Evolutionary conservation across 495 filamentous ascomycete genomes (phyloP), one percentile per base, ranked within the genome.

Genomic region (Daldinia loculata): DNA sequence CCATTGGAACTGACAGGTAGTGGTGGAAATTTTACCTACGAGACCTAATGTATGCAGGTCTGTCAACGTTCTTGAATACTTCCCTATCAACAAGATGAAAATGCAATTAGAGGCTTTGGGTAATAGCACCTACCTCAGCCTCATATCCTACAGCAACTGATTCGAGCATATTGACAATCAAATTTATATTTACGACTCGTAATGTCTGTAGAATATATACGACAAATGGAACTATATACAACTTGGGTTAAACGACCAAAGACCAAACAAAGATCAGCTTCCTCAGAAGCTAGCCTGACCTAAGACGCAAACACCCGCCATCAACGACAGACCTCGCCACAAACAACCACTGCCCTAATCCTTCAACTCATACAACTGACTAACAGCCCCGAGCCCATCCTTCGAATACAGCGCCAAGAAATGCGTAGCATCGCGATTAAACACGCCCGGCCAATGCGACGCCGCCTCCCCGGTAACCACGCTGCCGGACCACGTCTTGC

Each of bases 381-480:
- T 60, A 41, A 69, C 60, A 48, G 45, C 60, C 4, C 66, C 66
- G 0, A 69, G 61, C 6, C 66, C 60, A 36, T 63, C 66, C 27
- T 48, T 70, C 6, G 61, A 65, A 39, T 70, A 70, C 56, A 70
- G 38, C 17, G 67, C 61, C 36, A 61, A 29, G 15, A 70, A 61
- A 48, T 70, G 61, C 22, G 56, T 66, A 30, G 61, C 26, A 27
- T 70, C 62, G 22, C 61, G 60, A 43, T 63, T 69, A 26, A 80
- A 78, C 55, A 86, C 19, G 7, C 84, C 83, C 2, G 83, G 78
- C 84, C 84, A 86, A 48, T 80, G 75, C 17, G 66, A 56, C 4
- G 70, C 62, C 11, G 50, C 66, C 48, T 78, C 74, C 1, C 80
- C 77, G 0, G 76, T 78, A 2, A 85, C 77, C 65, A 72, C 66